Evolutionary conservation across 1,284 basidiomycete genomes (phyloP).

Genomic region (Ceratorhiza oryzae-sativae): DNA sequence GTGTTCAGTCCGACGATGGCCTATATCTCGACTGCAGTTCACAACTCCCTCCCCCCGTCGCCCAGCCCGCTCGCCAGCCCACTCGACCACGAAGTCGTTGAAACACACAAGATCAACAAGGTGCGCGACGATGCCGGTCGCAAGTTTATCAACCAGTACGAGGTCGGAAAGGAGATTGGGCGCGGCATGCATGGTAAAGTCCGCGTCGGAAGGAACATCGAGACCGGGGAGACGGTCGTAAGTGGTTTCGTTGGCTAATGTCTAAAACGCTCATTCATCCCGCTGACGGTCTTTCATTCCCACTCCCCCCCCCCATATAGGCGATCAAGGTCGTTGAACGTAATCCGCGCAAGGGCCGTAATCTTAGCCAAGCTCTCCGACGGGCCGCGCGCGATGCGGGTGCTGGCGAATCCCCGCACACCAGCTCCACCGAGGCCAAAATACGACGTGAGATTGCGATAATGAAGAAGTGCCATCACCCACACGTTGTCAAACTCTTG

Average conservation of each 20-base stretch:
- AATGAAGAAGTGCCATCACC: conserved; percentile 95
- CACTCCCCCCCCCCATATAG: too few species aligned
- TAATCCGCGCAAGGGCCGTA: conserved; percentile 62
- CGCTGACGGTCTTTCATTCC: conserved; percentile 40
- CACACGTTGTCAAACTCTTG: conserved; percentile 88
- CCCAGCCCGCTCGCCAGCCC: conserved; percentile 54
- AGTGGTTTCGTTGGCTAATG: conserved; percentile 45
- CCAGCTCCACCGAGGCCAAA: conserved; percentile 75
- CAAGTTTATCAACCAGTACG: conserved; percentile 80
- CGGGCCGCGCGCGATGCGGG: conserved; percentile 37
- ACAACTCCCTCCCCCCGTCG: conserved; percentile 35
- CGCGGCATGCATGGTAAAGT: conserved; percentile 85
- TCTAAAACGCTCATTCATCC: conserved; percentile 8
- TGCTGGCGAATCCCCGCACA: conserved; percentile 42
- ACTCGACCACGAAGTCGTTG: conserved; percentile 58
- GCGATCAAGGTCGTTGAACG: conserved; percentile 85
- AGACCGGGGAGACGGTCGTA: conserved; percentile 54
- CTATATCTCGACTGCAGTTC: conserved; percentile 23
- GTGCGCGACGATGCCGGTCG: conserved; percentile 52
- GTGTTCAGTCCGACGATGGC: conserved; percentile 5
- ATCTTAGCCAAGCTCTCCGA: conserved; percentile 47
- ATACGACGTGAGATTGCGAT: conserved; percentile 94
- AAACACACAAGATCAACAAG: conserved; percentile 60
- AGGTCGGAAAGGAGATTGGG: conserved; percentile 71
- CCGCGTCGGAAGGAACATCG: conserved; percentile 69